Base-by-base conservation (phyloP, 1,284 basidiomycete genomes). In the Pascua guehoae region DNA sequence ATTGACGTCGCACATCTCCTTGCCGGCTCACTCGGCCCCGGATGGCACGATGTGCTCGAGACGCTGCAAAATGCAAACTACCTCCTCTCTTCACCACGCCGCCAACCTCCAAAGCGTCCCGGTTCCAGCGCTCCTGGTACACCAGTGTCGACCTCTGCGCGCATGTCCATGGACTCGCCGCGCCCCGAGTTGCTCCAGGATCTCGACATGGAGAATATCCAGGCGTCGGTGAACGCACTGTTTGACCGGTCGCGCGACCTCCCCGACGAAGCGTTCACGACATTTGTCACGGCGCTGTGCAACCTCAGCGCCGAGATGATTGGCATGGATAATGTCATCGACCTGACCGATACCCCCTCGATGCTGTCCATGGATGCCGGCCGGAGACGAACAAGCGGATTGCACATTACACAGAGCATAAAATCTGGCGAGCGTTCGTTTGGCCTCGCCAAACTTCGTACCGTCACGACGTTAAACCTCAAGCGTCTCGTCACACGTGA, bases 11-110 rank as follows among this genome's bases (percentile, higher is more conserved):
- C 89, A 0, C 80, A 91, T 51, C 89, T 89, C 68, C 83, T 98
- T 4, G 89, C 89, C 0, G 88, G 88, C 0, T 88, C 86, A 53
- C 82, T 98, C 0, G 91, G 87, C 11, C 82, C 85, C 41, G 90
- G 88, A 61, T 98, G 95, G 95, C 92, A 91, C 70, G 84, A 88
- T 47, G 84, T 98, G 8, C 82, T 98, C 47, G 92, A 96, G 69
- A 85, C 88, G 1, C 77, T 96, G 41, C 92, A 96, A 76, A 95
- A 93, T 66, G 91, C 92, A 8, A 91, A 94, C 65, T 92, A 91
- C 68, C 89, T 96, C 15, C 80, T 96, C 36, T 84, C 84, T 3
- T 79, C 83, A 32, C 24, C 24, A 32, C 24, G 24, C 7, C 24
- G 24, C 24, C 24, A 32, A 32, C 24, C 24, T 18, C 41, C 8